phyloP scores from a whole-genome alignment of 768 basidiomycete genomes.

The Lactarius pseudohatsudake region DNA sequence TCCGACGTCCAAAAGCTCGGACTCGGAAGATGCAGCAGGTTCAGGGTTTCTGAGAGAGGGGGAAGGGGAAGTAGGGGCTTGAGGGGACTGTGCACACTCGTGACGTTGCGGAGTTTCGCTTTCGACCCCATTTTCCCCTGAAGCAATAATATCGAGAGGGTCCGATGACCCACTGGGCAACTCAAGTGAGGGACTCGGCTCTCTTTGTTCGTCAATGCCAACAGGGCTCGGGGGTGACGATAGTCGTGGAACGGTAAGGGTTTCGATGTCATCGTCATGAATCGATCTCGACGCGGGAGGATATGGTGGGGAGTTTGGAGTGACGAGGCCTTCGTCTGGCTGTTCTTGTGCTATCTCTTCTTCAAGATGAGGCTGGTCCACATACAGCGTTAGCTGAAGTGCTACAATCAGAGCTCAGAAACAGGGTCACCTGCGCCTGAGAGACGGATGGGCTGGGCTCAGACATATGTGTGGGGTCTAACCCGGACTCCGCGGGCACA shows the following conservation, averaged over 20 bases:
- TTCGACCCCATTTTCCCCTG: conserved; percentile 13
- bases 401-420: neutral
- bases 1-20: neutral
- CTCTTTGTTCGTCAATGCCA: conserved; percentile 9
- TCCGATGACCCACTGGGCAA: conserved; percentile 15
- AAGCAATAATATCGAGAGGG: conserved; percentile 22
- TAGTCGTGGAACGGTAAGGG: neutral
- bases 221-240: conserved; percentile 19
- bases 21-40: conserved; percentile 1
- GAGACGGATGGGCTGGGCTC: conserved; percentile 19
- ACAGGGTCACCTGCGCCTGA: conserved; percentile 18
- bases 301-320: neutral
- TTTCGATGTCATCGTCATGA: conserved; percentile 7
- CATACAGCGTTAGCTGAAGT: neutral
- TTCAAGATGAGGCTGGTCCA: conserved; percentile 7
- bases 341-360: conserved; percentile 21
- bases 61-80: neutral
- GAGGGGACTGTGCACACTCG: neutral
- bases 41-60: neutral
- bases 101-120: conserved; percentile 2
- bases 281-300: neutral
- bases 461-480: conserved; percentile 21
- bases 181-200: conserved; percentile 9
- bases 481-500: conserved; percentile 14
- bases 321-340: conserved; percentile 16